Evolutionary conservation across 495 filamentous ascomycete species (phyloP), one percentile per base, ranked within the genome.

Genomic region (Cercophora sp.): DNA sequence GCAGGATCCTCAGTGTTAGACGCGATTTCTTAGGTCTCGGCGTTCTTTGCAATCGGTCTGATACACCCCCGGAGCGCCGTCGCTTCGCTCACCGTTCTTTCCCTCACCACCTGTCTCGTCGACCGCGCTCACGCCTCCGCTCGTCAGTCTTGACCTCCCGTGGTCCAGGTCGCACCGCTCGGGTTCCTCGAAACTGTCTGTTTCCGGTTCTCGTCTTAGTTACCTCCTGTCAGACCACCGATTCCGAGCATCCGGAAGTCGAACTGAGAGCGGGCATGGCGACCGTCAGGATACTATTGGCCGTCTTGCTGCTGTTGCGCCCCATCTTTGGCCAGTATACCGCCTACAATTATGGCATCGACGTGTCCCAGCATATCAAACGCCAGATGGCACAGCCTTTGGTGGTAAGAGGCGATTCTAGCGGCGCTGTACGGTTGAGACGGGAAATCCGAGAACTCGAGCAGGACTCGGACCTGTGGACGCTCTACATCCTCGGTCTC

Each of bases 401-500:
- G 19, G 54, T 68, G 23, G 57, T 64, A 26, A 60, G 25, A 19
- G 53, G 56, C 6, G 59, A 46, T 8, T 42, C 15, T 34, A 48
- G 41, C 15, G 52, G 48, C n/a, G 51, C 41, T n/a, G 29, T 67
- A 1, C 52, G 47, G 2, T 27, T 64, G 44, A 58, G 67, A 19
- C 62, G 54, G 43, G 83, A 86, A 60, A 79, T 86, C 45, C 67
- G 80, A 26, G 63, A 84, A 34, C 57, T 86, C 18, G 68, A 85
- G 61, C 65, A 79, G 45, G 72, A 85, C 53, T 32, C 63, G 3
- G 79, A 82, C 44, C 65, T 73, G 52, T 85, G 78, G 79, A 84
- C 75, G 47, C 60, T 84, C 44, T 85, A 79, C 62, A 60, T 84
- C 20, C 70, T 84, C 16, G 82, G 72, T 5, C 62, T 84, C 27